phyloP scores from a whole-genome alignment of 106 monocot genomes.

The Acanthochlamys bracteata region DNA sequence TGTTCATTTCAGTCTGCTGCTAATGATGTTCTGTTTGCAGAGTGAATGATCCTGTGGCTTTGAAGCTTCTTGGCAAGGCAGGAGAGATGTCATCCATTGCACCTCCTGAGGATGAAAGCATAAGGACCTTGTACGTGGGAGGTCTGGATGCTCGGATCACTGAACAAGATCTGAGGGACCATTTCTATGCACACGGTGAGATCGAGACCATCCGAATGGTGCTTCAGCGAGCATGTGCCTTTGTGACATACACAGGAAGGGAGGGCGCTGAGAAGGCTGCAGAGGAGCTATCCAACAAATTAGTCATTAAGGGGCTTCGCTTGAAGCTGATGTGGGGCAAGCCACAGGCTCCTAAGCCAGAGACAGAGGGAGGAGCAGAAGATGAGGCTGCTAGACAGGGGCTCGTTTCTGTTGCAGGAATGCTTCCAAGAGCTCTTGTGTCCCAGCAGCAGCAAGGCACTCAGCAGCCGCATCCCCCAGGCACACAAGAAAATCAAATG shows the following conservation, averaged over 20 bases:
- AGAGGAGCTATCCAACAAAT: conserved; percentile 90
- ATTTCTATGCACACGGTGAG: conserved; percentile 93
- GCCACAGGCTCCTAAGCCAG: conserved; percentile 63
- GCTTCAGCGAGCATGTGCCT: conserved; percentile 82
- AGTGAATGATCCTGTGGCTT: conserved; percentile 92
- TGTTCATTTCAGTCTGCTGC: not conserved
- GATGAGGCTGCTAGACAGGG: conserved; percentile 47
- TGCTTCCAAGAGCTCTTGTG: conserved; percentile 76
- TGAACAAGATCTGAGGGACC: conserved; percentile 87
- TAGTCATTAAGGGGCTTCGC: conserved; percentile 83
- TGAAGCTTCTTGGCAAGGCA: conserved; percentile 86
- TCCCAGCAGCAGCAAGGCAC: conserved; percentile 62
- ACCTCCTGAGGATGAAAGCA: conserved; percentile 91
- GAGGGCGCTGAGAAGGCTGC: conserved; percentile 90
- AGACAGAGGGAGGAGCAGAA: conserved; percentile 23
- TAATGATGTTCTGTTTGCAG: conserved; percentile 25
- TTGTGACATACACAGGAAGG: conserved; percentile 91
- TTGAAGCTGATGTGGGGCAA: conserved; percentile 95
- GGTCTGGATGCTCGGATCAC: conserved; percentile 75
- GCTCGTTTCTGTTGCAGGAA: conserved; percentile 43
- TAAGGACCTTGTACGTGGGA: conserved; percentile 91
- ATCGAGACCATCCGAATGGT: conserved; percentile 87
- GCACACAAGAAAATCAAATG: conserved; percentile 31
- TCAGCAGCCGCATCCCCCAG: conserved; percentile 56
- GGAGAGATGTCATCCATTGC: conserved; percentile 90